These are phyloP conservation scores for Lolium rigidum DNA, from an alignment of 176 grass and related monocot genomes.

Conservation along the genomic window DNA sequence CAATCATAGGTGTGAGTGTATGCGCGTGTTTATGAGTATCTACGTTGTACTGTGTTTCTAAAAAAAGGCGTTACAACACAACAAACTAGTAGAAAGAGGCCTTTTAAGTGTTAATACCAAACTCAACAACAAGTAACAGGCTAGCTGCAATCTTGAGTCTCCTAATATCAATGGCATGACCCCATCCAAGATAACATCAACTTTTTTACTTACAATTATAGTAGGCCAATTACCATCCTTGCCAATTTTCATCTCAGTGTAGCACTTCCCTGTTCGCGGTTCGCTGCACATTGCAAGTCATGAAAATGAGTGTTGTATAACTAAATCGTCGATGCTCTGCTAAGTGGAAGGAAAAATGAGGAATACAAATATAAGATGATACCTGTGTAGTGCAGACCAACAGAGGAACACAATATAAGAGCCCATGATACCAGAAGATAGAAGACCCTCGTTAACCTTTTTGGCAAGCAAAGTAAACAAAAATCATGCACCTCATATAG, in stretches of 20 bases:
- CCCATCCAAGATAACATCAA: background rate
- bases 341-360: constrained; percentile 1
- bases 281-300: constrained; percentile 52
- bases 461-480: constrained; percentile 25
- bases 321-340: background rate
- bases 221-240: constrained; percentile 64
- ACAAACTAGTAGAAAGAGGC: background rate
- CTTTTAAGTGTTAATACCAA: background rate
- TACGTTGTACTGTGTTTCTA: no score
- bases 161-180: background rate
- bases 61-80: background rate
- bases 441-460: constrained; percentile 81
- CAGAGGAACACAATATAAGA: constrained; percentile 89
- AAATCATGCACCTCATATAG: constrained; percentile 10
- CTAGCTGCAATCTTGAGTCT: background rate
- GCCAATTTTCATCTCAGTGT: constrained; percentile 54
- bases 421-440: constrained; percentile 93
- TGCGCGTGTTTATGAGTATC: no score
- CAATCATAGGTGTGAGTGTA: no score
- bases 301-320: constrained; percentile 7
- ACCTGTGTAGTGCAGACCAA: constrained; percentile 96
- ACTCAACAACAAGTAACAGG: background rate
- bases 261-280: constrained; percentile 66
- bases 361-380: background rate
- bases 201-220: constrained; percentile 61